Percentiles rank a stretch among this genome's conserved stretches.
Conservation (phyloP, 805 yeast genomes). For the Dipodascopsis uninucleata region DNA sequence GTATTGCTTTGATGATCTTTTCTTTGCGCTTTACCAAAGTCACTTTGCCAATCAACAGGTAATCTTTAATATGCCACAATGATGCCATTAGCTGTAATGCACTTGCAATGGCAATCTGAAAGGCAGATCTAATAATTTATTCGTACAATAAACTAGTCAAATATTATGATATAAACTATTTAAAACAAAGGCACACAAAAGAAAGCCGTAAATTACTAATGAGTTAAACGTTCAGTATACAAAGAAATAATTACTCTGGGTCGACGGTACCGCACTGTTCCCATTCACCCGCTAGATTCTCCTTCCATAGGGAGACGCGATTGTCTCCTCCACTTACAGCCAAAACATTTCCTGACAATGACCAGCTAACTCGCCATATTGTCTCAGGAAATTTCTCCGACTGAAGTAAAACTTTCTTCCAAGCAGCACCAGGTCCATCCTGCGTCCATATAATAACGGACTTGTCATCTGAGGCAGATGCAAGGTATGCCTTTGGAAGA, state of each 20-base stretch:
- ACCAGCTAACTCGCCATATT: constrained; percentile 98
- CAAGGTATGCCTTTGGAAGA: constrained; percentile 81
- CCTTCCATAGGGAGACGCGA: constrained; percentile 95
- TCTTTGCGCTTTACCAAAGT: no score
- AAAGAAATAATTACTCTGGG: constrained; percentile 45
- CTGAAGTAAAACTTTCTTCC: constrained; percentile 77
- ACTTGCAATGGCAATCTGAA: no score
- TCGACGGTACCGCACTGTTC: constrained; percentile 96
- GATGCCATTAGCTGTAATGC: no score
- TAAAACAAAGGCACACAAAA: no score
- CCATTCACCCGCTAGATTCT: constrained; percentile 89
- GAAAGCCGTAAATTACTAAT: no score
- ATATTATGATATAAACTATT: no score
- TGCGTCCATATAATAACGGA: constrained; percentile 95
- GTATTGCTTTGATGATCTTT: no score
- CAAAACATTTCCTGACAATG: constrained; percentile 87
- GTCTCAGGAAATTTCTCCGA: constrained; percentile 90
- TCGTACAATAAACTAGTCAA: no score
- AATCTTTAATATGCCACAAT: no score
- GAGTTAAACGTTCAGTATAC: constrained; percentile 1
- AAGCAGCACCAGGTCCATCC: constrained; percentile 53
- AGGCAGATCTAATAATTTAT: no score
- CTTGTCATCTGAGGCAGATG: constrained; percentile 95
- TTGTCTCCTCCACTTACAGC: constrained; percentile 97
- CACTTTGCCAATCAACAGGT: no score